phyloP scores from a whole-genome alignment of 2,329 filamentous ascomycete species.

The Botrytis paeoniae region DNA sequence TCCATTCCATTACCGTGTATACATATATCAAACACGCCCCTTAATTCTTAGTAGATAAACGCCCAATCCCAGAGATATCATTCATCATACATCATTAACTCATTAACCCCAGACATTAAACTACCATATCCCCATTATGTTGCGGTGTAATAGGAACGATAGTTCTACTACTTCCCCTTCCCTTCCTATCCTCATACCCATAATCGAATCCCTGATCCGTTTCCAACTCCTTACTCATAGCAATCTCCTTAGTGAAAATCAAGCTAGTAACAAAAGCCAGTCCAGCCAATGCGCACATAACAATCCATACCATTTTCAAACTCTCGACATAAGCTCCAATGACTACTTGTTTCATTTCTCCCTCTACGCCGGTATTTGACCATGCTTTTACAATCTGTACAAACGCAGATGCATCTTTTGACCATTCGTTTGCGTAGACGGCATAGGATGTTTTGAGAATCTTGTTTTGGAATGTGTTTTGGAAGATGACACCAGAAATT shows the following conservation, averaged over 20 bases:
- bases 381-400: conserved; percentile 28
- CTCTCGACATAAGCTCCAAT: conserved; percentile 27
- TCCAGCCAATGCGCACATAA: conserved; percentile 29
- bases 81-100: not conserved
- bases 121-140: not conserved
- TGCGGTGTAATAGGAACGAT: not conserved
- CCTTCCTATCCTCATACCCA: conserved; percentile 2
- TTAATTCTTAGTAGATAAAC: rapidly evolving
- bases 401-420: conserved; percentile 25
- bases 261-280: conserved; percentile 39
- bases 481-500: conserved; percentile 64
- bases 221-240: conserved; percentile 51
- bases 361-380: conserved; percentile 19
- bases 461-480: conserved; percentile 49
- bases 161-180: not conserved
- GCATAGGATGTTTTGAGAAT: conserved; percentile 25
- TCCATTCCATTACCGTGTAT: not conserved
- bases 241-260: conserved; percentile 43
- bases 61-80: not conserved
- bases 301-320: conserved; percentile 31
- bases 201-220: conserved; percentile 17
- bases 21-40: not conserved
- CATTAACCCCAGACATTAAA: not conserved
- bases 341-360: conserved; percentile 20
- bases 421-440: conserved; percentile 22